Base-by-base conservation (phyloP, 345 rosid genomes). In the Dipteronia sinensis region DNA sequence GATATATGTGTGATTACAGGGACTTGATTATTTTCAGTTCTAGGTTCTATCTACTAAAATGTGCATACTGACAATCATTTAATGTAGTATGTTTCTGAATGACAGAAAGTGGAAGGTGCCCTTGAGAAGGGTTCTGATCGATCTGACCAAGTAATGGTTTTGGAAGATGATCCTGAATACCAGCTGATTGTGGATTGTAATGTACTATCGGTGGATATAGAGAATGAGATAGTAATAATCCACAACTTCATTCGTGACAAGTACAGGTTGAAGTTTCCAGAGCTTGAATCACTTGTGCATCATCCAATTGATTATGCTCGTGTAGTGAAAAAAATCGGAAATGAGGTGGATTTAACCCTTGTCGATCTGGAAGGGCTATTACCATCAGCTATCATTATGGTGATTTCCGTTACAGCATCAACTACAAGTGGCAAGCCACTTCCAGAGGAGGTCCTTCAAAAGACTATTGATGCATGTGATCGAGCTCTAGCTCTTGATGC, bases 151-250 rank as follows among this genome's bases (percentile, higher is more conserved):
- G 97, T 90, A 69, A 80, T 85, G 69, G 98, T 91, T 3, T 76
- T 95, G 76, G 99, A 94, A 87, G 97, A 95, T 72, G 97, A 95
- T 86, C 99, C 97, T 2, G 97, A 94, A 71, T 96, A 92, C 82
- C 95, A 90, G 87, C 89, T 96, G 44, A 96, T 96, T 6, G 98
- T 96, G 47, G 97, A 96, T 29, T 94, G 97, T 69, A 96, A 96
- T 83, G 86, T 90, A 40, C 85, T 96, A 8, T 96, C 97, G 0
- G 98, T 94, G 17, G 99, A 96, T 65, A 91, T 92, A 2, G 99
- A 92, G 88, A 96, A 96, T 79, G 98, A 95, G 79, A 92, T 95
- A 31, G 77, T 87, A 38, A 94, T 96, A 8, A 93, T 96, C 75
- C 98, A 94, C 82, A 94, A 88, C 83, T 94, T 92, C 76, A 92